Percentiles rank a stretch among this genome's conserved stretches.
Conservation (phyloP, 139 green algal genomes). For the Chlorella ohadii region DNA sequence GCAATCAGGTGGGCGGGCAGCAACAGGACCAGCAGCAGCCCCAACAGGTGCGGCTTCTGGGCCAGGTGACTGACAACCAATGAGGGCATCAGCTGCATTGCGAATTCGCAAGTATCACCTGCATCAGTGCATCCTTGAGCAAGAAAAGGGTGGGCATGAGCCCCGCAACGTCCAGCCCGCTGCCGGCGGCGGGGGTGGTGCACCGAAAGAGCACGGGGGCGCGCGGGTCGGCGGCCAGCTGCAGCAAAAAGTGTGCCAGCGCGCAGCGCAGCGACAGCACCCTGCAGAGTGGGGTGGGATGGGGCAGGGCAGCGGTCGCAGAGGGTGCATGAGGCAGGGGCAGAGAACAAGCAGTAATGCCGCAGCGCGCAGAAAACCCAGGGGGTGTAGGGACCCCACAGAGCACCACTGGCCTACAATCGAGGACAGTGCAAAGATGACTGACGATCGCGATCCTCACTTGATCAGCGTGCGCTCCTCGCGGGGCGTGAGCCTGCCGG, state of each 20-base stretch:
- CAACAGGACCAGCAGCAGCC: neutral
- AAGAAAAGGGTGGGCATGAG: slow-evolving; percentile 62
- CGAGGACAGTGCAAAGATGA: too few species aligned
- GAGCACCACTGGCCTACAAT: too few species aligned
- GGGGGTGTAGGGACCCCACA: too few species aligned
- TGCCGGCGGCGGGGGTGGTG: neutral
- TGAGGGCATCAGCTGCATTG: too few species aligned
- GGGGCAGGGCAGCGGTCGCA: too few species aligned
- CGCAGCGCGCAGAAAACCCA: neutral
- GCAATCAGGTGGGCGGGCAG: neutral
- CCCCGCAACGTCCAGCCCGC: slow-evolving; percentile 33
- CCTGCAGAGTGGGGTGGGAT: neutral
- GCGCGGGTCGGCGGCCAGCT: slow-evolving; percentile 17
- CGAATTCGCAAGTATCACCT: slow-evolving; percentile 33
- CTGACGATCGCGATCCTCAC: neutral
- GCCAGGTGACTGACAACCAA: too few species aligned
- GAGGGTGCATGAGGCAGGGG: neutral
- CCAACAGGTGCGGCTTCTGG: neutral
- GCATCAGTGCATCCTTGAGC: slow-evolving; percentile 62
- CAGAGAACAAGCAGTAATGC: neutral
- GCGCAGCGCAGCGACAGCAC: slow-evolving; percentile 48
- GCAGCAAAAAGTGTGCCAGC: slow-evolving; percentile 53
- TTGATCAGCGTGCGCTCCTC: neutral
- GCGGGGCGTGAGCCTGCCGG: neutral
- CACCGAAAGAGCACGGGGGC: neutral